phyloP scores from a whole-genome alignment of 2,329 filamentous ascomycete genomes.

The Aspergillus ibericus region DNA sequence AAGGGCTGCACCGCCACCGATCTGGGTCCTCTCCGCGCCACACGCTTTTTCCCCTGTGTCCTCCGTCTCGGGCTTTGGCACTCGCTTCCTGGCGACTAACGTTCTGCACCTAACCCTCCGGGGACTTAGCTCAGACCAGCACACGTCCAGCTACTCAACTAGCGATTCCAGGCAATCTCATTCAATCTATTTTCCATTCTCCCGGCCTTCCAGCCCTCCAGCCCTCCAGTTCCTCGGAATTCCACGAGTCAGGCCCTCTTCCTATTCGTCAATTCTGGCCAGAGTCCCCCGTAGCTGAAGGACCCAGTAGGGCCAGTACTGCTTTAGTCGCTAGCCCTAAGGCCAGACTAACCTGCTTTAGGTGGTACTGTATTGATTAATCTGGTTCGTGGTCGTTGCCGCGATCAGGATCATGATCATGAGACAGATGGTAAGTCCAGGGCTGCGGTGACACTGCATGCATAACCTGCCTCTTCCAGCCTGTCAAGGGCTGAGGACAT shows the following conservation, averaged over 20 bases:
- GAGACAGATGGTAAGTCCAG: background rate
- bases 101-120: background rate
- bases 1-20: constrained; percentile 15
- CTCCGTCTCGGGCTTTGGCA: background rate
- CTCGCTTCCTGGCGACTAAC: background rate
- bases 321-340: background rate
- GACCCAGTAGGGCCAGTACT: background rate
- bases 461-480: background rate
- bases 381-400: too few relatives aligned
- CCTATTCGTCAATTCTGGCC: background rate
- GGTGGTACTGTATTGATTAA: background rate
- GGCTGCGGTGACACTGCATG: background rate
- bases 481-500: background rate
- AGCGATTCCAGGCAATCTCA: background rate
- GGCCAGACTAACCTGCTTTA: background rate
- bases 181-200: background rate
- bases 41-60: constrained; percentile 1
- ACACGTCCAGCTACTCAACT: background rate
- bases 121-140: background rate
- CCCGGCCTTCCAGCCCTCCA: background rate
- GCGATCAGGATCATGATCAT: too few relatives aligned
- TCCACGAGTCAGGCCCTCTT: background rate
- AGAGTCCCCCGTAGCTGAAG: background rate
- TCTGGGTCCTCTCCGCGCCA: background rate
- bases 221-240: background rate